Evolutionary conservation across 129 eudicot species (phyloP), one percentile per base, ranked within the genome.

Genomic region (Apium graveolens): DNA sequence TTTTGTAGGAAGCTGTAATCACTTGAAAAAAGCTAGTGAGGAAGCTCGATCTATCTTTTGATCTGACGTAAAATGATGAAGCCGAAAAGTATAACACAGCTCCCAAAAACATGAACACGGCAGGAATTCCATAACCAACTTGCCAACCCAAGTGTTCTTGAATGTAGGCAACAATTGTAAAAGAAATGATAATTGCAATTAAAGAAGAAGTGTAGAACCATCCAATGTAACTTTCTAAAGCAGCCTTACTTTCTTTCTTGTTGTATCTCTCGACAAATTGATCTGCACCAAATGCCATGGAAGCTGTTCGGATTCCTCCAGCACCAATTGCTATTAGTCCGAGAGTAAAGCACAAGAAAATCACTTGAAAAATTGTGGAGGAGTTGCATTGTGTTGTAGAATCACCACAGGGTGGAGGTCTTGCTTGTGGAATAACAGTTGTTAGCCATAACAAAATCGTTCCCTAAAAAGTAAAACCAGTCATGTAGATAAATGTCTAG

Each of bases 231-330:
- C 85, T 84, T 68, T 80, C 84, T n/a, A 81, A 34, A 8, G 75
- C 73, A 16, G 73, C 55, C n/a, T 0, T 2, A 31, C 74, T 24
- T 69, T 75, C 14, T 1, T 68, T 10, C 39, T 80, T 18, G 6
- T 26, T 43, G 29, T 46, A 0, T 51, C 60, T 29, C 6, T 35
- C 24, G 48, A 76, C 76, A 46, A 89, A 46, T 63, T 89, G 93
- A 32, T 86, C 85, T 0, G 88, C 86, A 6, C 88, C 92, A n/a
- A 89, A 89, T 11, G 92, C 90, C 38, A 86, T 26, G 42, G 90
- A 84, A 29, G 76, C 82, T 27, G 90, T 69, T 53, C 88, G 65
- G 32, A 89, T 72, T 21, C 88, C 90, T 0, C 92, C 92, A 4
- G 90, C 83, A 11, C 90, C 92, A 17, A 89, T 16, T 6, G 92